A percentile compares a stretch with the other conserved stretches of the same genome.
Conservation (phyloP, 805 yeast species). For the Candida suzukii region DNA sequence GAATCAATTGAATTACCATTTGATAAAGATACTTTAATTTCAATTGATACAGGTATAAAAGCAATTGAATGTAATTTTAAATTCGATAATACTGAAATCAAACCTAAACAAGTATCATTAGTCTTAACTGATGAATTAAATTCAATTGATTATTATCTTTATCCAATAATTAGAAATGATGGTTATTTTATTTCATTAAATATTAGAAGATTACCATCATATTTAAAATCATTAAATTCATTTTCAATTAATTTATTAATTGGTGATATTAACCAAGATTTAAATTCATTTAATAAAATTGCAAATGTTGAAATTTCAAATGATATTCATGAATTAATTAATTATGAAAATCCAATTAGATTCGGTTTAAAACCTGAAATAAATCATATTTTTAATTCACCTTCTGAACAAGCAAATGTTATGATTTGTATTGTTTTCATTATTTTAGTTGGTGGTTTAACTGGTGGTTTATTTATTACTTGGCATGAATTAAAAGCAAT, state of each 20-base stretch:
- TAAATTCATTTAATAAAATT: constrained; percentile 10
- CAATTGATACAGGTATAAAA: background rate
- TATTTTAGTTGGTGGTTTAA: constrained; percentile 32
- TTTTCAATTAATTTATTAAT: constrained; percentile 17
- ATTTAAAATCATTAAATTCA: constrained; percentile 10
- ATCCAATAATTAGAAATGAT: constrained; percentile 14
- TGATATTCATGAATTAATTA: constrained; percentile 5
- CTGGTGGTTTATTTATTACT: constrained; percentile 31
- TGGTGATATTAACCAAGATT: constrained; percentile 18
- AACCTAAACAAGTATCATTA: constrained; percentile 22
- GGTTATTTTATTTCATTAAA: constrained; percentile 10
- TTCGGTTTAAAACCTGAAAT: constrained; percentile 55
- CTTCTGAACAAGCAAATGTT: constrained; percentile 46
- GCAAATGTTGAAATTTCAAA: constrained; percentile 14
- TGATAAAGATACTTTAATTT: background rate
- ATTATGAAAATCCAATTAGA: constrained; percentile 22
- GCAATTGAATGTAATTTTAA: background rate
- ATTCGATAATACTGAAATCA: background rate
- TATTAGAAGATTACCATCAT: constrained; percentile 16
- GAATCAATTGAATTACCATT: background rate
- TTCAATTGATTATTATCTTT: constrained; percentile 12
- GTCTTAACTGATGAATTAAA: constrained; percentile 9
- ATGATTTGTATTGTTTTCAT: constrained; percentile 46
- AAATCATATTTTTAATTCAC: constrained; percentile 49
- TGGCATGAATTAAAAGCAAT: constrained; percentile 35